phyloP scores from a whole-genome alignment of 1,284 basidiomycete species.

The Ceratobasidium sp. region DNA sequence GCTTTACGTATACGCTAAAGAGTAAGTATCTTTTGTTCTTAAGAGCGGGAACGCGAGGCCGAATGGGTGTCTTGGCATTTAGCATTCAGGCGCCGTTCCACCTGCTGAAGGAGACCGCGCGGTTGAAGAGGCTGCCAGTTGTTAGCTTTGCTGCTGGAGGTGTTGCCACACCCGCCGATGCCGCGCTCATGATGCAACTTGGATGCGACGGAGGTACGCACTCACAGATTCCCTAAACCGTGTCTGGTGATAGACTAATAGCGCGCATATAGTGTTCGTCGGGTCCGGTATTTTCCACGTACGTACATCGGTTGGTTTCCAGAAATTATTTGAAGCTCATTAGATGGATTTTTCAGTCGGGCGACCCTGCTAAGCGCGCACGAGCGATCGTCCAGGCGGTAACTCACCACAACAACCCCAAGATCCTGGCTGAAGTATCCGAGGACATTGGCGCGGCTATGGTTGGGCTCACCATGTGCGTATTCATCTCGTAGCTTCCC shows the following conservation, averaged over 20 bases:
- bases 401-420: slow-evolving; percentile 96
- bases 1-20: slow-evolving; percentile 94
- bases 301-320: slow-evolving; percentile 53
- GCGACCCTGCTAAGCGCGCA: slow-evolving; percentile 93
- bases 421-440: slow-evolving; percentile 87
- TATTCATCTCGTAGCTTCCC: slow-evolving; percentile 46
- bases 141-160: slow-evolving; percentile 98
- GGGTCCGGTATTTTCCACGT: slow-evolving; percentile 96
- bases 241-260: too few species aligned
- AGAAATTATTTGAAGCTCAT: slow-evolving; percentile 31
- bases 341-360: slow-evolving; percentile 70
- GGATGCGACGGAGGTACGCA: slow-evolving; percentile 93
- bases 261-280: slow-evolving; percentile 77
- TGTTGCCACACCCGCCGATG: slow-evolving; percentile 96
- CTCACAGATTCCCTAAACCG: too few species aligned
- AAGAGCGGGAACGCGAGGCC: background rate
- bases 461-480: slow-evolving; percentile 92
- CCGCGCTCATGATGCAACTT: slow-evolving; percentile 99
- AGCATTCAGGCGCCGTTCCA: slow-evolving; percentile 92
- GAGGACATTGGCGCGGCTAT: slow-evolving; percentile 91
- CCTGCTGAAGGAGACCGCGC: slow-evolving; percentile 95
- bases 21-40: slow-evolving; percentile 57
- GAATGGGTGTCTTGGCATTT: background rate
- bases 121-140: slow-evolving; percentile 93
- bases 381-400: slow-evolving; percentile 98